Evolutionary conservation across 768 basidiomycete genomes (phyloP), one percentile per base, ranked within the genome.

Genomic region (Kwoniella dendrophila): DNA sequence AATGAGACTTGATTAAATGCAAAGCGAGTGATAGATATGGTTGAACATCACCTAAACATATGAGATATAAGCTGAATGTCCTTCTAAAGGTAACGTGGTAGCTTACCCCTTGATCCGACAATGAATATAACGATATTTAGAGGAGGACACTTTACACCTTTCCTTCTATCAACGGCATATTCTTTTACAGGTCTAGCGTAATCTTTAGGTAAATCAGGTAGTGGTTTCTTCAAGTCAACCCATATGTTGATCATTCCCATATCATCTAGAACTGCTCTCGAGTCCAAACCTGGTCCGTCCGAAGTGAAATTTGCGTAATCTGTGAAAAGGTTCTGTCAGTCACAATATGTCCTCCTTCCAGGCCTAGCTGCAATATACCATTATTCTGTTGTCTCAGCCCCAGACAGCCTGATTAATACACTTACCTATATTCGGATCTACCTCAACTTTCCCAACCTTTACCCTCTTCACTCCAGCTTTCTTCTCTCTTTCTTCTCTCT

Each of bases 111-210:
- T 64, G 85, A 86, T 7, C 87, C 87, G 22, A 87, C 86, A 47
- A 88, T 85, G 83, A 86, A 85, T 45, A 88, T 84, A 36, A 87
- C 84, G 36, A 88, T 84, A 64, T 81, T 85, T 74, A 88, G 73
- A 5, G 70, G 68, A 4, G 79, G 78, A 50, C 72, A 72, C 24
- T 67, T 54, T 24, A 56, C 52, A 24, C 59, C 33, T n/a, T 49
- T 59, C 41, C 52, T 52, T 60, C 55, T 56, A 51, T 72, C 75
- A 11, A 85, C 73, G 1, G 81, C 84, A 69, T 83, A 84, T 68
- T 86, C 85, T 29, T 82, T 74, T 8, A 85, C 83, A 14, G 83
- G 79, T 22, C 70, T 71, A 0, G 82, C 81, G 63, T 84, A 80
- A 41, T 83, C 82, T 38, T 76, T 67, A 2, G 84, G 84, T 4